phyloP scores from a whole-genome alignment of 2,329 filamentous ascomycete species.

The Beauveria asiatica region DNA sequence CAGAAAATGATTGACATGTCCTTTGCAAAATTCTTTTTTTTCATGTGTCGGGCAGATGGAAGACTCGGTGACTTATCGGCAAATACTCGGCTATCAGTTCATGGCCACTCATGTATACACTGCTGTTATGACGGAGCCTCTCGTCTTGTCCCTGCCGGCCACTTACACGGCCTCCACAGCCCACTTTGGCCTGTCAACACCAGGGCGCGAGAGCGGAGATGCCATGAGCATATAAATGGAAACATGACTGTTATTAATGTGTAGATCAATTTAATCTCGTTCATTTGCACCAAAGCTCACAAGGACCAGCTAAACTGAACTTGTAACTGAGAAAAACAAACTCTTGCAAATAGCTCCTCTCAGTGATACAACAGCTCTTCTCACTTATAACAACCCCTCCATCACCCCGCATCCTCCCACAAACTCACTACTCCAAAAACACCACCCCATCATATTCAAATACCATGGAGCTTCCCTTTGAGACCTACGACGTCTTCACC shows the following conservation, averaged over 20 bases:
- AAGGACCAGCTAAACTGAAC: background rate
- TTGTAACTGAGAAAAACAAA: background rate
- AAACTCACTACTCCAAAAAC: background rate
- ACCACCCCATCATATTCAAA: too few relatives aligned
- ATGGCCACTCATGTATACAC: fast-evolving
- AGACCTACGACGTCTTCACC: conserved; percentile 52
- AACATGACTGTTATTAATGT: background rate
- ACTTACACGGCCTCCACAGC: background rate
- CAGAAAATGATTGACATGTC: background rate
- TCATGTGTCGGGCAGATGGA: background rate
- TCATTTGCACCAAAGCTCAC: background rate
- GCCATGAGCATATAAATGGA: background rate
- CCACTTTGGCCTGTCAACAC: conserved; percentile 2
- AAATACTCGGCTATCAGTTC: background rate
- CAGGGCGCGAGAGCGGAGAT: conserved; percentile 5
- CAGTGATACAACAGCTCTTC: too few relatives aligned
- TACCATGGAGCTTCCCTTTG: conserved; percentile 35
- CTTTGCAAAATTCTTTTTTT: background rate
- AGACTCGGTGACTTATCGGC: background rate
- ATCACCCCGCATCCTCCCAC: background rate
- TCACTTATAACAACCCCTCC: background rate
- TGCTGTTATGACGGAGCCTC: background rate
- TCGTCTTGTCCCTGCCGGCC: background rate
- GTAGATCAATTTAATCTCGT: background rate
- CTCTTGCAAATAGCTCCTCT: background rate